A percentile compares a stretch with the other conserved stretches of the same genome.
Evolutionary conservation across 192 early-diverging fungal genomes (phyloP).

Genomic region (Funneliformis geosporum): DNA sequence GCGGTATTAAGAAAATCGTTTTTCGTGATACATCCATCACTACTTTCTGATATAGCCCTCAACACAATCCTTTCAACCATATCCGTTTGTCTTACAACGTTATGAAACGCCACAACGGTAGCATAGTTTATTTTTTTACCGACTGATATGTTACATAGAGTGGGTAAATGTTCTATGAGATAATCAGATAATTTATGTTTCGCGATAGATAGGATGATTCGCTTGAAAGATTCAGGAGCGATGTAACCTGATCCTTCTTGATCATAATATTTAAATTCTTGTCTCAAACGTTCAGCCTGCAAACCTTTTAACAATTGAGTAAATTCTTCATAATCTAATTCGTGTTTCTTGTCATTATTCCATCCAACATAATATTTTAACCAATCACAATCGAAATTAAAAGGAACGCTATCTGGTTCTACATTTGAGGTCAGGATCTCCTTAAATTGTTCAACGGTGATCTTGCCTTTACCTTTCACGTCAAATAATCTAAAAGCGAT

Average conservation of each 20-base stretch:
- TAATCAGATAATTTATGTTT: slow-evolving; percentile 66
- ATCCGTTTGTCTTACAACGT: slow-evolving; percentile 64
- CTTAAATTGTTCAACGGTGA: slow-evolving; percentile 71
- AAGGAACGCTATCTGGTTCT: slow-evolving; percentile 58
- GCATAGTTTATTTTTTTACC: slow-evolving; percentile 66
- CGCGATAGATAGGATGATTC: slow-evolving; percentile 62
- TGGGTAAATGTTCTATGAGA: slow-evolving; percentile 64
- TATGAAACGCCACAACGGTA: slow-evolving; percentile 63
- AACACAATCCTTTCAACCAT: slow-evolving; percentile 66
- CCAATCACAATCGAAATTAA: slow-evolving; percentile 74
- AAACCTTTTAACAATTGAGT: slow-evolving; percentile 69
- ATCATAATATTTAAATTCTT: slow-evolving; percentile 74
- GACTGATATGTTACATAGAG: slow-evolving; percentile 58
- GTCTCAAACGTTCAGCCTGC: slow-evolving; percentile 67
- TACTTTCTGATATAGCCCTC: slow-evolving; percentile 49
- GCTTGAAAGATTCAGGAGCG: slow-evolving; percentile 57
- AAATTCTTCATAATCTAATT: slow-evolving; percentile 70
- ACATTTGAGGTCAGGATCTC: slow-evolving; percentile 57
- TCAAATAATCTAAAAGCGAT: slow-evolving; percentile 72
- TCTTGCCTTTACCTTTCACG: slow-evolving; percentile 55
- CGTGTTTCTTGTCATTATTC: slow-evolving; percentile 50
- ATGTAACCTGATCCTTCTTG: slow-evolving; percentile 64
- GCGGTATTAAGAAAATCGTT: slow-evolving; percentile 62
- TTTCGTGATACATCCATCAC: slow-evolving; percentile 60
- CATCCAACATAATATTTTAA: slow-evolving; percentile 68